phyloP scores from a whole-genome alignment of 371 early-diverging fungal genomes.

The Mortierella polycephala region DNA sequence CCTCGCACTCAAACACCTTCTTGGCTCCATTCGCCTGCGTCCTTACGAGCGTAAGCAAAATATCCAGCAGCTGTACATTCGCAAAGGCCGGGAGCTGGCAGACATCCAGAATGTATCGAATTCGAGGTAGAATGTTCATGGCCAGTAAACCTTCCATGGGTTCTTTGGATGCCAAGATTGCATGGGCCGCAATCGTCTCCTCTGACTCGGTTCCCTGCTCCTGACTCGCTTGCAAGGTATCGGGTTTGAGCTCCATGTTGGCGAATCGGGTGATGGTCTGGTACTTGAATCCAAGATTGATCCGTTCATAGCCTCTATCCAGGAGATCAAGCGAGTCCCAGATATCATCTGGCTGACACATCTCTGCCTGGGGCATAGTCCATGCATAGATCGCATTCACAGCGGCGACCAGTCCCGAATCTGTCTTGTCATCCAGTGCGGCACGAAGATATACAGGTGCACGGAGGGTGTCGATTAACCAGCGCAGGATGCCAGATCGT shows the following conservation, averaged over 20 bases:
- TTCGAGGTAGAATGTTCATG: constrained; percentile 67
- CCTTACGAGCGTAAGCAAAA: constrained; percentile 61
- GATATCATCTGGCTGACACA: constrained; percentile 15
- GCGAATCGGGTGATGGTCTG: constrained; percentile 38
- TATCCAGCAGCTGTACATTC: constrained; percentile 57
- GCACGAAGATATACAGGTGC: constrained; percentile 66
- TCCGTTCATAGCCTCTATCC: constrained; percentile 41
- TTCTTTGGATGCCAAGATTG: constrained; percentile 63
- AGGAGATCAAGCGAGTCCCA: constrained; percentile 46
- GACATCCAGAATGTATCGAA: constrained; percentile 64
- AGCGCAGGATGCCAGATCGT: constrained; percentile 54
- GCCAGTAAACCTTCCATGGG: constrained; percentile 63
- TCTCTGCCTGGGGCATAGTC: constrained; percentile 11
- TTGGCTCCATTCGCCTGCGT: constrained; percentile 59
- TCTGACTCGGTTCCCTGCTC: constrained; percentile 50
- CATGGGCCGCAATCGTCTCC: constrained; percentile 57
- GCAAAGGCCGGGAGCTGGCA: constrained; percentile 56
- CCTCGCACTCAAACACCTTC: constrained; percentile 60
- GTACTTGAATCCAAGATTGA: constrained; percentile 36
- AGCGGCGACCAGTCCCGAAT: constrained; percentile 66
- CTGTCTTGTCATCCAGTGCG: constrained; percentile 73
- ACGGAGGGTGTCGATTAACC: constrained; percentile 55
- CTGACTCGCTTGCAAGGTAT: constrained; percentile 41
- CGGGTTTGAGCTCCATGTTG: constrained; percentile 52
- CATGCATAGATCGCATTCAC: constrained; percentile 62